A percentile compares a stretch with the other conserved stretches of the same genome.
Conservation (phyloP, 179 eudicot species). For the Actinidia chinensis region DNA sequence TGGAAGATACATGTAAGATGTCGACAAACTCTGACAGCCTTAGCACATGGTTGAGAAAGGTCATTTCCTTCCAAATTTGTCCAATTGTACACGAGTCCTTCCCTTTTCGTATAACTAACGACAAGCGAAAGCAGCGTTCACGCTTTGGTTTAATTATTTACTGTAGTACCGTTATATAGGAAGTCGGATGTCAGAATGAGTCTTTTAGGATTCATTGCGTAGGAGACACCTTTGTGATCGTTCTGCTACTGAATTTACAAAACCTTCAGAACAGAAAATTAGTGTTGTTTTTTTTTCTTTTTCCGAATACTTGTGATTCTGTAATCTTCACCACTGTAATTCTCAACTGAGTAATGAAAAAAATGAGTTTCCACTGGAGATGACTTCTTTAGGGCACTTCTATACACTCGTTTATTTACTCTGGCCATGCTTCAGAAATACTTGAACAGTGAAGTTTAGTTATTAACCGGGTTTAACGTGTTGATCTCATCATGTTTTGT, state of each 20-base stretch:
- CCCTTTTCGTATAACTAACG: slow-evolving; percentile 25
- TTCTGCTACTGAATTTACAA: slow-evolving; percentile 4
- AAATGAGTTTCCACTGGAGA: not conserved
- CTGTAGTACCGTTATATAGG: slow-evolving; percentile 17
- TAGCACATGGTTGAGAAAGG: slow-evolving; percentile 13
- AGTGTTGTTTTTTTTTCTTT: not conserved
- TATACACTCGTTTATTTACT: too few relatives aligned
- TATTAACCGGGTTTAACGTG: too few relatives aligned
- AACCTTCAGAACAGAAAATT: slow-evolving; percentile 17
- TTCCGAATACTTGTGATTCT: not conserved
- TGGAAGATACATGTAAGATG: slow-evolving; percentile 18
- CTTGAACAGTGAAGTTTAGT: too few relatives aligned
- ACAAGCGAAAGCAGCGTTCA: slow-evolving; percentile 22
- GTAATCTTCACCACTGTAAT: not conserved
- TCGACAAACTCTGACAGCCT: not conserved
- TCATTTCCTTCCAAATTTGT: slow-evolving; percentile 23
- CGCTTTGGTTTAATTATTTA: not conserved
- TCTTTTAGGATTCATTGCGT: slow-evolving; percentile 22
- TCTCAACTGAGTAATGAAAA: not conserved
- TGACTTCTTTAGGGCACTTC: not conserved
- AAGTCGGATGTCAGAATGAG: not conserved
- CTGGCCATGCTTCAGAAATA: too few relatives aligned
- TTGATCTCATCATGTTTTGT: too few relatives aligned
- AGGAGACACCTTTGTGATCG: slow-evolving; percentile 15
- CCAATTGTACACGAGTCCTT: slow-evolving; percentile 26